A percentile compares a stretch with the other conserved stretches of the same genome.
These are phyloP conservation scores for Acer campestre DNA, from an alignment of 345 rosid species.

Conservation along the genomic window DNA sequence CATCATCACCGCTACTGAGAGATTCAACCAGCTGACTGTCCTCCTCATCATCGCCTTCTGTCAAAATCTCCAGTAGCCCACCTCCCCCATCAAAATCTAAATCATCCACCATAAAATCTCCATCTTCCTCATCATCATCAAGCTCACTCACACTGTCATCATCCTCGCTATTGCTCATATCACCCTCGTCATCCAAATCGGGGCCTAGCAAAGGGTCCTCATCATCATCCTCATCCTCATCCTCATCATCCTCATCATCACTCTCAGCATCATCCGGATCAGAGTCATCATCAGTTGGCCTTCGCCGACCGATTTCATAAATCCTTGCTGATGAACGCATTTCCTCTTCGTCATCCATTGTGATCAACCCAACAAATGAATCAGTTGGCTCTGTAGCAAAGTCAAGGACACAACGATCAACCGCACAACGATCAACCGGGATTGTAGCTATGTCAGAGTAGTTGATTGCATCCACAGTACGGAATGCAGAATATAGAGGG, in stretches of 20 bases:
- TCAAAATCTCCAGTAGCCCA: slow-evolving; percentile 63
- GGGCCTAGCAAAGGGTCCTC: slow-evolving; percentile 67
- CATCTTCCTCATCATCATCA: slow-evolving; percentile 54
- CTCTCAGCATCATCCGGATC: slow-evolving; percentile 97
- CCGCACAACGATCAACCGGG: slow-evolving; percentile 91
- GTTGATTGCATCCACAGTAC: slow-evolving; percentile 88
- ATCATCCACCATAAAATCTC: slow-evolving; percentile 58
- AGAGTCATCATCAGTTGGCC: slow-evolving; percentile 94
- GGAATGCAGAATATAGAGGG: slow-evolving; percentile 82
- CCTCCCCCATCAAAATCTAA: slow-evolving; percentile 55
- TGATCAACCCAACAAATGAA: slow-evolving; percentile 83
- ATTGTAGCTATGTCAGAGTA: slow-evolving; percentile 91
- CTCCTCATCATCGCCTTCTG: slow-evolving; percentile 65
- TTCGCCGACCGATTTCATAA: slow-evolving; percentile 89
- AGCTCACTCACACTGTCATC: slow-evolving; percentile 65
- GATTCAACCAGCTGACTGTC: slow-evolving; percentile 70
- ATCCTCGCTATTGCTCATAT: slow-evolving; percentile 62
- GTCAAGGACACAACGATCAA: slow-evolving; percentile 97
- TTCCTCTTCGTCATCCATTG: slow-evolving; percentile 96
- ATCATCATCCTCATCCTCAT: slow-evolving; percentile 69
- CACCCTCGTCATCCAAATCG: slow-evolving; percentile 68
- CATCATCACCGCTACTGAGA: slow-evolving; percentile 81
- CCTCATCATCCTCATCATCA: slow-evolving; percentile 91
- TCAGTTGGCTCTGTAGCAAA: slow-evolving; percentile 91
- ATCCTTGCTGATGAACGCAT: slow-evolving; percentile 90